phyloP scores from a whole-genome alignment of 352 stramenopile genomes.

The Globisporangium spinosum region DNA sequence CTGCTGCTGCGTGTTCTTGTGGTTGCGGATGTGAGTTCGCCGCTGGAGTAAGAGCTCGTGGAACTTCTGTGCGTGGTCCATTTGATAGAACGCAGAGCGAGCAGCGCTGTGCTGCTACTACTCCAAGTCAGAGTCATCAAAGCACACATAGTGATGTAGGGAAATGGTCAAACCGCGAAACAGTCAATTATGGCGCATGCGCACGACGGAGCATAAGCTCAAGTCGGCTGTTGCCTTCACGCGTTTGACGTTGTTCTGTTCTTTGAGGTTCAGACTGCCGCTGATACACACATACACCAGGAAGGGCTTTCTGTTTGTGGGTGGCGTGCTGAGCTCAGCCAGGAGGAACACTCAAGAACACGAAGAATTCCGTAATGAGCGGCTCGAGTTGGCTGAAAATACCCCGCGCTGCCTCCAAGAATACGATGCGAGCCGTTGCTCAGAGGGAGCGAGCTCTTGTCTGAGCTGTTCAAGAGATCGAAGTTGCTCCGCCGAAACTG shows the following conservation, averaged over 20 bases:
- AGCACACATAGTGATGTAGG: background rate
- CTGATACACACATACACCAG: background rate
- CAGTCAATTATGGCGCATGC: background rate
- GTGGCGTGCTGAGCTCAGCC: background rate
- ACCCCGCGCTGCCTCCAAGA: background rate
- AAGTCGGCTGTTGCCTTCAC: background rate
- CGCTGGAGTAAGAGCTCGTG: constrained; percentile 40
- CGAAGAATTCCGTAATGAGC: background rate
- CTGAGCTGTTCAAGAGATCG: background rate
- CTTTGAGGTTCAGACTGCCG: background rate
- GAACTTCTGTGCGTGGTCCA: constrained; percentile 37
- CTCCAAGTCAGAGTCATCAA: background rate
- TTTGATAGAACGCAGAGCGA: background rate
- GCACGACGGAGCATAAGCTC: background rate
- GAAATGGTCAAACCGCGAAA: background rate
- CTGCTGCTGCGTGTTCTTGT: constrained; percentile 27
- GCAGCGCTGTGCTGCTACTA: background rate
- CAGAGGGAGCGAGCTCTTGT: background rate
- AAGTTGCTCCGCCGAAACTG: too few relatives aligned
- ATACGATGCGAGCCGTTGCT: background rate
- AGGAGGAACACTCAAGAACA: background rate
- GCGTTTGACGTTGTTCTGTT: background rate
- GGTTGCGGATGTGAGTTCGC: constrained; percentile 44
- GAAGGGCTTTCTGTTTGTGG: background rate
- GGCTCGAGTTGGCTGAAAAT: background rate